Evolutionary conservation across 768 basidiomycete species (phyloP).

Genomic region (Leucocoprinus leucothites): DNA sequence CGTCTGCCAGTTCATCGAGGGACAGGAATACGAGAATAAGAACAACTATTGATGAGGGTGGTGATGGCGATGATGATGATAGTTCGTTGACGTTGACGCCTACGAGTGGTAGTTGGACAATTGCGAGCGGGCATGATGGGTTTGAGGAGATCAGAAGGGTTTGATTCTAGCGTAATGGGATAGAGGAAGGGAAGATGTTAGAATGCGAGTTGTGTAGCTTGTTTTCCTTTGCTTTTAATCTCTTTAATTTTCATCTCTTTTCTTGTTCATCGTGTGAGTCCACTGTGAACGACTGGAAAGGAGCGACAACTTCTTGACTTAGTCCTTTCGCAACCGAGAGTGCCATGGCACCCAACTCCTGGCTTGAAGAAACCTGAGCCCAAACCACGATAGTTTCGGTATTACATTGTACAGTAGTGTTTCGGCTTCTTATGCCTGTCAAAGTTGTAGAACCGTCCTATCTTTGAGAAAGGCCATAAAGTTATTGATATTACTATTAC

Average conservation of each 20-base stretch:
- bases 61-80: not conserved
- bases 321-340: no score
- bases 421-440: no score
- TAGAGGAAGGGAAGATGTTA: not conserved
- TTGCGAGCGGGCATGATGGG: constrained; percentile 38
- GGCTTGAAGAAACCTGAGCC: no score
- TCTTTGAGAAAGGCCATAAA: no score
- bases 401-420: no score
- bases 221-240: not conserved
- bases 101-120: constrained; percentile 69
- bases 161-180: not conserved
- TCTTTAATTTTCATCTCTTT: not conserved
- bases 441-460: no score
- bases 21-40: not conserved
- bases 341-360: no score
- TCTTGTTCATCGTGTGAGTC: no score
- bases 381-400: no score
- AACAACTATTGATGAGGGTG: not conserved
- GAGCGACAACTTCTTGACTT: no score
- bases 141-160: constrained; percentile 14
- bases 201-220: not conserved
- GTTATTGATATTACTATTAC: no score
- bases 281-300: no score
- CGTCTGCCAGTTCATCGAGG: not conserved
- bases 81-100: constrained; percentile 21